Evolutionary conservation across 495 filamentous ascomycete species (phyloP).

Genomic region (Terfezia boudieri): DNA sequence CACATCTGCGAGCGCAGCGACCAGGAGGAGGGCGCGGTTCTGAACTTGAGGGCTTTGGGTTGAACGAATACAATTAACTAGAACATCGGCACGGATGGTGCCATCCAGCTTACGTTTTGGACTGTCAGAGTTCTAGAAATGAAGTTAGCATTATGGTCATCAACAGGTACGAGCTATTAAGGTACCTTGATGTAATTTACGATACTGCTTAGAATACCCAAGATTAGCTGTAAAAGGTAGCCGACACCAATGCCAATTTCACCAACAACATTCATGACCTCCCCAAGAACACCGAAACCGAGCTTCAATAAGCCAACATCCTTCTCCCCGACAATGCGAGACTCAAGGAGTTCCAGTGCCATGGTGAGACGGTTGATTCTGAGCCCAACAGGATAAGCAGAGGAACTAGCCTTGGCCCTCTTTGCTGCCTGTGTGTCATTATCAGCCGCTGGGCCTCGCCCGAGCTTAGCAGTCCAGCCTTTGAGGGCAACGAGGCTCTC

Average conservation of each 20-base stretch:
- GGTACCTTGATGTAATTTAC: conserved; percentile 44
- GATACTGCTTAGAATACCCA: conserved; percentile 56
- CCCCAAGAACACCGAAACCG: conserved; percentile 61
- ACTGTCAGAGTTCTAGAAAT: conserved; percentile 15
- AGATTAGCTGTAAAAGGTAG: conserved; percentile 60
- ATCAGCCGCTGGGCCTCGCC: neutral
- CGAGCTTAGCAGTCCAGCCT: neutral
- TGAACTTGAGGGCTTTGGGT: conserved; percentile 76
- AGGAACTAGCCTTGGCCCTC: conserved; percentile 7
- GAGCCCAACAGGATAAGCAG: conserved; percentile 34
- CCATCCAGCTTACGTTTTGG: conserved; percentile 43
- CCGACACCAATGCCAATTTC: conserved; percentile 52
- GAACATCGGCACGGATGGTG: conserved; percentile 59
- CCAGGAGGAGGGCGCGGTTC: conserved; percentile 71
- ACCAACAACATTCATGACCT: conserved; percentile 56
- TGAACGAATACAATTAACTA: conserved; percentile 77
- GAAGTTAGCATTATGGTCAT: neutral
- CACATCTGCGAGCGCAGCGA: conserved; percentile 58
- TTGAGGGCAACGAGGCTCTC: conserved; percentile 4
- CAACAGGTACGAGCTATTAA: neutral
- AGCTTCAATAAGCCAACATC: conserved; percentile 51
- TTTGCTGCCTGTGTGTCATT: conserved; percentile 1
- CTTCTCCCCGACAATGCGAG: conserved; percentile 38
- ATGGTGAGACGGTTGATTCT: conserved; percentile 43
- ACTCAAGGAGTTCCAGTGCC: conserved; percentile 70